phyloP scores from a whole-genome alignment of 176 grass and related monocot genomes.

The Aegilops tauschii region DNA sequence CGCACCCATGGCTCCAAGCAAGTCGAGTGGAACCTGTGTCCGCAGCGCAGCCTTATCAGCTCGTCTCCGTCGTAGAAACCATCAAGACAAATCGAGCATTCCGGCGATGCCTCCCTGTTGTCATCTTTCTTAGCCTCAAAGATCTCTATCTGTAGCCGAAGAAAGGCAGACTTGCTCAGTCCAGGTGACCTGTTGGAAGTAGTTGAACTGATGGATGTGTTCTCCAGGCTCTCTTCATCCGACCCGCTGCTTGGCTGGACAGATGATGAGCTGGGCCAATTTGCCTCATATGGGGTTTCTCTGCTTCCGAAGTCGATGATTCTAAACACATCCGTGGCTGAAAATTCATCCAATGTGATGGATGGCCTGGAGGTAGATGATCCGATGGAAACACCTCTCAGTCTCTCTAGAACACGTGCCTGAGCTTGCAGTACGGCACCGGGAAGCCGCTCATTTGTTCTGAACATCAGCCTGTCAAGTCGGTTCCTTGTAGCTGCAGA shows the following conservation, averaged over 20 bases:
- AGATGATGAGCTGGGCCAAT: slow-evolving; percentile 26
- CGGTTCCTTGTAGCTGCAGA: slow-evolving; percentile 45
- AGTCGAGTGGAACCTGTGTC: slow-evolving; percentile 74
- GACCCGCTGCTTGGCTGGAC: slow-evolving; percentile 31
- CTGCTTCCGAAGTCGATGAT: slow-evolving; percentile 45
- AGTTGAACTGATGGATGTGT: background rate
- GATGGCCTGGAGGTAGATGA: slow-evolving; percentile 64
- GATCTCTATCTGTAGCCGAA: slow-evolving; percentile 53
- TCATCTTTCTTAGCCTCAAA: slow-evolving; percentile 62
- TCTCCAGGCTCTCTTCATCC: slow-evolving; percentile 45
- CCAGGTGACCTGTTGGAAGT: slow-evolving; percentile 54
- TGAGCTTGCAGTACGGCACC: slow-evolving; percentile 72
- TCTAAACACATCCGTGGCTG: slow-evolving; percentile 46
- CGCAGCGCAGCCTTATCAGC: slow-evolving; percentile 58
- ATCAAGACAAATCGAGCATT: slow-evolving; percentile 94
- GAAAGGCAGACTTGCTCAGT: slow-evolving; percentile 60
- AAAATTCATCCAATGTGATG: slow-evolving; percentile 60
- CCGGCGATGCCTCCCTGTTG: slow-evolving; percentile 34
- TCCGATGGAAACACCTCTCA: slow-evolving; percentile 68
- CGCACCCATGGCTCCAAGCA: slow-evolving; percentile 83
- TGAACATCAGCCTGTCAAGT: slow-evolving; percentile 66
- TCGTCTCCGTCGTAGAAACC: slow-evolving; percentile 56
- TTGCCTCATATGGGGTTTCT: slow-evolving; percentile 26
- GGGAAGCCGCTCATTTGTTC: slow-evolving; percentile 69
- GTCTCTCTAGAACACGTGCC: slow-evolving; percentile 77